Percentiles rank a stretch among this genome's conserved stretches.
Conservation (phyloP, 805 yeast genomes). For the Starmera pachycereana region DNA sequence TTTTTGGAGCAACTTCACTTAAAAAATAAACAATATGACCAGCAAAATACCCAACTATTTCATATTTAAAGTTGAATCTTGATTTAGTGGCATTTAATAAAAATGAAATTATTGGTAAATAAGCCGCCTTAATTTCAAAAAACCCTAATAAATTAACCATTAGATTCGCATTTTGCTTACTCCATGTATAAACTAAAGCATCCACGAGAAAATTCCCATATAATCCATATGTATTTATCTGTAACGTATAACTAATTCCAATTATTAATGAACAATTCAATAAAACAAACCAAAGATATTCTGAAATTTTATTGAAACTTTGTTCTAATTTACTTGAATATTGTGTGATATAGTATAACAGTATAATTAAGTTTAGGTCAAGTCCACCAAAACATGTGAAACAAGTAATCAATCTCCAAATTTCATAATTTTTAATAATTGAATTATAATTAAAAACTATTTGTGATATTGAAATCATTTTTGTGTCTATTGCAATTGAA, state of each 20-base stretch:
- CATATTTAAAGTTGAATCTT: too few species aligned
- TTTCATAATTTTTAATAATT: neutral
- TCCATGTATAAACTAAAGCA: neutral
- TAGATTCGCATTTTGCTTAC: neutral
- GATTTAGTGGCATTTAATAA: neutral
- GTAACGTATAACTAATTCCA: neutral
- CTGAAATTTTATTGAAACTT: neutral
- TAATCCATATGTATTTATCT: neutral
- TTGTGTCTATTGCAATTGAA: neutral
- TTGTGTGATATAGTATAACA: neutral
- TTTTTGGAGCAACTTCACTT: neutral
- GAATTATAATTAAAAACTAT: neutral
- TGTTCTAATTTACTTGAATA: neutral
- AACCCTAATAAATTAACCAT: neutral
- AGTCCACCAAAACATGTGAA: neutral
- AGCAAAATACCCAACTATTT: neutral
- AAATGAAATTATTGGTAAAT: slow-evolving; percentile 1
- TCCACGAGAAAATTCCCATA: neutral
- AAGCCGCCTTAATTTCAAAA: neutral
- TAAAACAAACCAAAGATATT: neutral
- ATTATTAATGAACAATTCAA: neutral
- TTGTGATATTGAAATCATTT: neutral
- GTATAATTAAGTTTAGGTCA: neutral
- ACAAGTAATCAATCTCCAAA: neutral
- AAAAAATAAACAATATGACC: neutral